Conservation (phyloP, 148 eudicot species). For the Rhododendron williamsianum region DNA sequence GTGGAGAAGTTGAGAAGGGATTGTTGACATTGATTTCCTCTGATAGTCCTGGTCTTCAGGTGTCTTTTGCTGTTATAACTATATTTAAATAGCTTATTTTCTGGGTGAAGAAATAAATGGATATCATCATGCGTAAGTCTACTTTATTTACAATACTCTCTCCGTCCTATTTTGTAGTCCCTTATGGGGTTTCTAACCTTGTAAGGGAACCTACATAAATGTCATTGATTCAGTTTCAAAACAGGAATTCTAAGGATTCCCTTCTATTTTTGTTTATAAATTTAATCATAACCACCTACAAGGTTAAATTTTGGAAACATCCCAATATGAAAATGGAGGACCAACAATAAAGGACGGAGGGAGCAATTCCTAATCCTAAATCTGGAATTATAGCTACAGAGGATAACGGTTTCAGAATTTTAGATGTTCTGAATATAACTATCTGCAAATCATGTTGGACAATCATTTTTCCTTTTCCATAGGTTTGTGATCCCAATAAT, state of each 20-base stretch:
- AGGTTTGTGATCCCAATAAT: constrained; percentile 92
- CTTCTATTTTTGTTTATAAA: neutral
- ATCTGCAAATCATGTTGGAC: constrained; percentile 17
- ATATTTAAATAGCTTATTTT: neutral
- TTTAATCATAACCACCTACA: neutral
- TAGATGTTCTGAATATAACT: neutral
- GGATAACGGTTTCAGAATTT: neutral
- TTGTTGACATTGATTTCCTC: constrained; percentile 61
- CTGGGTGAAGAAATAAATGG: neutral
- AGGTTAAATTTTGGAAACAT: neutral
- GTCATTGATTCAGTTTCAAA: neutral
- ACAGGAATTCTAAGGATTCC: neutral
- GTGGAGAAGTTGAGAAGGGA: constrained; percentile 76
- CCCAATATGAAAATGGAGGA: neutral
- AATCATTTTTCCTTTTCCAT: constrained; percentile 18
- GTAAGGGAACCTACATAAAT: neutral
- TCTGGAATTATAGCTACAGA: neutral
- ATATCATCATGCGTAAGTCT: neutral
- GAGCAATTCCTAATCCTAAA: neutral
- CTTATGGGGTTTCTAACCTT: neutral
- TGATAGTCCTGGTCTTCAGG: constrained; percentile 88
- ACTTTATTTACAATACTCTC: neutral
- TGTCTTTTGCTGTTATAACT: constrained; percentile 14
- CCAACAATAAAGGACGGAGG: neutral
- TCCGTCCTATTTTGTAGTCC: neutral